phyloP scores from a whole-genome alignment of 2,329 filamentous ascomycete species.

The Sclerotinia minor region DNA sequence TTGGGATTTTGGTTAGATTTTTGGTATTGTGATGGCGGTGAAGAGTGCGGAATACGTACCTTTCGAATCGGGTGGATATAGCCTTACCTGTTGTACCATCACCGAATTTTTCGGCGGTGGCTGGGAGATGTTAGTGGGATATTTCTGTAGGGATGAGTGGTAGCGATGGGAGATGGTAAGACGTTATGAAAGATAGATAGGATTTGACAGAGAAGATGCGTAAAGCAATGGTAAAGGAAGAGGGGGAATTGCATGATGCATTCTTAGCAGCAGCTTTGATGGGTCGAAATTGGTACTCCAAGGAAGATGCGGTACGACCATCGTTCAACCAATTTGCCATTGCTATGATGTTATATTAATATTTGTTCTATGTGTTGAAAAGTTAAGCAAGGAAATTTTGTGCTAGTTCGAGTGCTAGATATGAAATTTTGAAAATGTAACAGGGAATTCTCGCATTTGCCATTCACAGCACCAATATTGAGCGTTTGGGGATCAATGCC shows the following conservation, averaged over 20 bases:
- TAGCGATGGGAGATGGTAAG: conserved; percentile 18
- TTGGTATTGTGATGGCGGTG: no score
- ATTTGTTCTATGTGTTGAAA: neutral
- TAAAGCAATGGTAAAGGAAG: neutral
- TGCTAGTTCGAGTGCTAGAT: conserved; percentile 16
- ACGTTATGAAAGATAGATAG: conserved; percentile 27
- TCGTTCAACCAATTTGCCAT: conserved; percentile 35
- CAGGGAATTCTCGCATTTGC: conserved; percentile 26
- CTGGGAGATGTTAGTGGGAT: conserved; percentile 38
- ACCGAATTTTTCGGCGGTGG: conserved; percentile 36
- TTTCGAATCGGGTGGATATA: conserved; percentile 37
- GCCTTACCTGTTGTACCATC: conserved; percentile 38
- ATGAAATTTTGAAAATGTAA: neutral
- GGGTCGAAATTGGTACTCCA: conserved; percentile 39
- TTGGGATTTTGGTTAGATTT: conserved; percentile 3
- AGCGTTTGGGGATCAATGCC: conserved; percentile 48
- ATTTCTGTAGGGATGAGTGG: conserved; percentile 24
- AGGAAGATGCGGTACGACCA: conserved; percentile 32
- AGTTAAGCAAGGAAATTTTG: conserved; percentile 6
- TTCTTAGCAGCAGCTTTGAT: conserved; percentile 37
- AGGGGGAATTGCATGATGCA: conserved; percentile 15
- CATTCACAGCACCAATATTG: conserved; percentile 25
- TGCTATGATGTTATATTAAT: conserved; percentile 32
- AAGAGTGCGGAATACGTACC: conserved; percentile 14
- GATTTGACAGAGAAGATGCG: neutral